Conservation (phyloP, 2,329 filamentous ascomycete species). For the Aureobasidium sp. region DNA sequence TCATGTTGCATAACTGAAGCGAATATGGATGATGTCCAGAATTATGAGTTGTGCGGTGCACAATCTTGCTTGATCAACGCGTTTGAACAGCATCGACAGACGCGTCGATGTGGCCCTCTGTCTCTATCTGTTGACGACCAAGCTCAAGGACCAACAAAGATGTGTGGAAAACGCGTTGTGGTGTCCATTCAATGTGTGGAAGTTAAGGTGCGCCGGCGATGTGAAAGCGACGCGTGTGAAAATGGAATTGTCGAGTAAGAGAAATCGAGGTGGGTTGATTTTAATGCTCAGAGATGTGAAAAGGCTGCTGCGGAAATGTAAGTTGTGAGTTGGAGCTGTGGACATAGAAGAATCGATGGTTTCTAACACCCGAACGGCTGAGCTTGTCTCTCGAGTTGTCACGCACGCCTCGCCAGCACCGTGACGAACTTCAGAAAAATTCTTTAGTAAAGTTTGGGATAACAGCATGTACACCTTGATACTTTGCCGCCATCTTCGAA, state of each 20-base stretch:
- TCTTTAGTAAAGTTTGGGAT: background rate
- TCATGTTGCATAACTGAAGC: background rate
- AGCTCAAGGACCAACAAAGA: background rate
- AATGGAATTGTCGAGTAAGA: background rate
- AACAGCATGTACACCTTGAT: background rate
- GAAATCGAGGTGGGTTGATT: background rate
- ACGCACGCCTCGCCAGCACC: background rate
- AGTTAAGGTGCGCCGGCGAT: background rate
- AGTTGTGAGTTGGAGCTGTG: background rate
- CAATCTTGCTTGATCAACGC: background rate
- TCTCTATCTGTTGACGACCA: background rate
- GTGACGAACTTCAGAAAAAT: background rate
- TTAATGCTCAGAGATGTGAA: background rate
- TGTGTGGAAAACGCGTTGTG: background rate
- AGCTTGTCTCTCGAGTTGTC: background rate
- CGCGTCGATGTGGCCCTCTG: background rate
- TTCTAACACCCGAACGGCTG: too few species aligned
- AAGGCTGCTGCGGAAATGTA: background rate
- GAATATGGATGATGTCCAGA: too few species aligned
- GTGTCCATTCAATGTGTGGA: background rate
- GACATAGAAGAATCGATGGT: too few species aligned
- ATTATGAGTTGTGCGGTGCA: background rate
- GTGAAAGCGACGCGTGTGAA: background rate
- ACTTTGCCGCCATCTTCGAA: background rate
- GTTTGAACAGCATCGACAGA: background rate